phyloP scores from a whole-genome alignment of 2,329 filamentous ascomycete species.

The Myriosclerotinia curreyana region DNA sequence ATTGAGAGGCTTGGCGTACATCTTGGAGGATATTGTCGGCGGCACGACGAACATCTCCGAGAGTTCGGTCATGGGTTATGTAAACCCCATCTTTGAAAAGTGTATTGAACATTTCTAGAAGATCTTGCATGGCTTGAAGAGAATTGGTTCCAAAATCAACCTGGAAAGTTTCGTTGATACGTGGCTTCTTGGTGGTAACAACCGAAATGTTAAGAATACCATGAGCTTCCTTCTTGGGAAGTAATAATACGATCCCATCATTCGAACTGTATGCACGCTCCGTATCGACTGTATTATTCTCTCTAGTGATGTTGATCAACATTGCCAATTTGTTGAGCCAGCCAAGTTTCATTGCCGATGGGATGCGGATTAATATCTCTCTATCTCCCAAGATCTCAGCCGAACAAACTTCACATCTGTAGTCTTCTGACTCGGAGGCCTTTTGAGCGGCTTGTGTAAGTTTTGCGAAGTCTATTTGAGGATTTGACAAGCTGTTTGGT shows the following conservation, averaged over 20 bases:
- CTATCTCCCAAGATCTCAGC: conserved; percentile 47
- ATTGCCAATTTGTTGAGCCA: conserved; percentile 59
- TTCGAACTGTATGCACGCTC: conserved; percentile 41
- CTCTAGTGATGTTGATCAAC: conserved; percentile 53
- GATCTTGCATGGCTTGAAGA: conserved; percentile 31
- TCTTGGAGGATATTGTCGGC: conserved; percentile 32
- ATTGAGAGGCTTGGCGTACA: conserved; percentile 28
- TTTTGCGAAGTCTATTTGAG: conserved; percentile 40
- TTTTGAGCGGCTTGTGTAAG: conserved; percentile 27
- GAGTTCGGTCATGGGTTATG: conserved; percentile 25
- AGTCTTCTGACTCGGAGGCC: conserved; percentile 27
- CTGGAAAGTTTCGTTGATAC: conserved; percentile 58
- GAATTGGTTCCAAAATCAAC: conserved; percentile 52
- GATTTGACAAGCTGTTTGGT: conserved; percentile 44
- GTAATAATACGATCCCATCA: conserved; percentile 42
- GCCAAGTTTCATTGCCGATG: conserved; percentile 48
- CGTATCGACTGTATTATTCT: conserved; percentile 47
- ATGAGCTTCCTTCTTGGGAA: conserved; percentile 53
- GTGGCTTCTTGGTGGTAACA: conserved; percentile 56
- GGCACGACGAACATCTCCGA: conserved; percentile 27
- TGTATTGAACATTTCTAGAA: conserved; percentile 32
- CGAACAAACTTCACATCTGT: conserved; percentile 44
- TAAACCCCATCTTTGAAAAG: conserved; percentile 30
- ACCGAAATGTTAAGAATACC: conserved; percentile 58
- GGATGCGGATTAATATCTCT: conserved; percentile 54